Base-by-base conservation (phyloP, 805 yeast genomes). In the Kuraishia ogatae region DNA sequence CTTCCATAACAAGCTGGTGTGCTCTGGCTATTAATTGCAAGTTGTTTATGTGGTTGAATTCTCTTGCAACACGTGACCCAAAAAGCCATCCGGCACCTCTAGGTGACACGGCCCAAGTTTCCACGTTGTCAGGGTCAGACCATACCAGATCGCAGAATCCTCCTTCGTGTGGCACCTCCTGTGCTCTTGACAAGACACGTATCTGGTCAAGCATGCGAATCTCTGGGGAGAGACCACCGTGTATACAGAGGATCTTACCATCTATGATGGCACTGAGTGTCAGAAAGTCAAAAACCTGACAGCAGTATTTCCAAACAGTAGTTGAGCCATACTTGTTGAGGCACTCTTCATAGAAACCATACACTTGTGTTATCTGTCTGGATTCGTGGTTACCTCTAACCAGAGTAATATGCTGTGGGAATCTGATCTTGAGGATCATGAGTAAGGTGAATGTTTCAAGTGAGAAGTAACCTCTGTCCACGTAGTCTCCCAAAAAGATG, bases 81-180 rank as follows among this genome's bases (percentile, higher is more conserved):
- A 93, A 93, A 54, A 93, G 73, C 98, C 98, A 93, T 13, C 99
- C 99, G 0, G 99, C 99, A 58, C 99, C 99, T 66, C 99, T 81
- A 35, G 97, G 97, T 26, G 96, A 86, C 21, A 94, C 97, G 22
- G 96, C 97, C 99, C 99, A 93, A 13, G 97, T 89, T 63, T 90
- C 97, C 50, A 92, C 97, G 64, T 92, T 92, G 68, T 93, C 98
- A 1, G 99, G 99, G 66, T 93, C 99, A 21, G 96, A 86, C 99
- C 99, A 93, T 47, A 93, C 92, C 64, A 93, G 80, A 70, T 93
- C 99, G 67, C 97, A 94, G 70, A 93, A 93, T 2, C 97, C 98
- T 62, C 99, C 99, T 73, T 93, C 99, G 69, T 94, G 98, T 2
- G 99, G 99, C 51, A 93, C 97, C 71, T 93, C 98, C 71, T 93